phyloP scores from a whole-genome alignment of 2,329 filamentous ascomycete genomes.

The Chaetomium olivaceum region DNA sequence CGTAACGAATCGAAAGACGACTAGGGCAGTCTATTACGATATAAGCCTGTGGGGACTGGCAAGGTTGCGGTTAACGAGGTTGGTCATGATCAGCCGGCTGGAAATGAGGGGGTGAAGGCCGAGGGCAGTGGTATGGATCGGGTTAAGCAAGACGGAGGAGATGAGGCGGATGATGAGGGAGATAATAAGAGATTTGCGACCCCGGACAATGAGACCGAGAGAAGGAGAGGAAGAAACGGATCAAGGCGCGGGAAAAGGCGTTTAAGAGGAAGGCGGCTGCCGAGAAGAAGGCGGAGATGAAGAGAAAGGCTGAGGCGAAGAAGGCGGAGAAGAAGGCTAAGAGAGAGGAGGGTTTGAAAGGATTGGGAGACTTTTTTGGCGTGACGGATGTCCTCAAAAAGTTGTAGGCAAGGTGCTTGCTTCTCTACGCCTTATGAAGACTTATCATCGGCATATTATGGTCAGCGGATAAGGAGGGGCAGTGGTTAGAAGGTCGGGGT shows the following conservation, averaged over 20 bases:
- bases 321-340: not conserved
- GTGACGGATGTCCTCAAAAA: not conserved
- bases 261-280: not conserved
- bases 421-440: no score
- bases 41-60: not conserved
- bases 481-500: not conserved
- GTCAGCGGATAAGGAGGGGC: not conserved
- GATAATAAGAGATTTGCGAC: not conserved
- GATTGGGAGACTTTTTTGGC: not conserved
- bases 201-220: not conserved
- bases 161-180: not conserved
- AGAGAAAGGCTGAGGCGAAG: no score
- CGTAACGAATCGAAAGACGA: conserved; percentile 61
- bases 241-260: not conserved
- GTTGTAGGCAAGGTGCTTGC: not conserved
- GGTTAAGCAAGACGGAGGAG: not conserved
- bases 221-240: not conserved
- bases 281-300: not conserved
- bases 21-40: conserved; percentile 21
- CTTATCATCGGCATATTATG: not conserved
- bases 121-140: not conserved
- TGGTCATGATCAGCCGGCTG: no score
- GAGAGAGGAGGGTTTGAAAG: not conserved
- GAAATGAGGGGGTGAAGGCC: not conserved
- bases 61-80: not conserved